A percentile compares a stretch with the other conserved stretches of the same genome.
These are phyloP conservation scores for Ensete glaucum DNA, from an alignment of 176 grass and related monocot genomes.

Conservation along the genomic window DNA sequence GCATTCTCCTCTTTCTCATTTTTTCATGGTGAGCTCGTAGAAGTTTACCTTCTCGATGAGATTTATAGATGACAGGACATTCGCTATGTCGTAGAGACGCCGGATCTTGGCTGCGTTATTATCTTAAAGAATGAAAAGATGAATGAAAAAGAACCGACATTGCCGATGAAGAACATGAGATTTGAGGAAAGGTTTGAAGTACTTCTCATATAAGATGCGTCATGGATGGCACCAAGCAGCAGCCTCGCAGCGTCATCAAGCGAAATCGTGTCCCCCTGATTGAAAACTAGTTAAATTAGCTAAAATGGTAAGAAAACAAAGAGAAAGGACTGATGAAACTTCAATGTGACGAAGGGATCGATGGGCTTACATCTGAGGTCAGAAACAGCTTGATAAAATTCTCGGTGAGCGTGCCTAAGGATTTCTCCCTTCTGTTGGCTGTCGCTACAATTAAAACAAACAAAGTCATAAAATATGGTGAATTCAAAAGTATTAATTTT, in stretches of 20 bases:
- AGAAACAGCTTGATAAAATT: slow-evolving; percentile 96
- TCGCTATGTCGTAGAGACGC: slow-evolving; percentile 85
- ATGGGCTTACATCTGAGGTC: slow-evolving; percentile 49
- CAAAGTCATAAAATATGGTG: slow-evolving; percentile 1
- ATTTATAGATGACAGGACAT: slow-evolving; percentile 71
- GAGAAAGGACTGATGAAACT: neutral
- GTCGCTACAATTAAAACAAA: slow-evolving; percentile 17
- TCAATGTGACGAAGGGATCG: neutral
- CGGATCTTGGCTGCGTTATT: slow-evolving; percentile 64
- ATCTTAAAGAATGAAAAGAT: neutral
- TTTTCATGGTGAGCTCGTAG: neutral
- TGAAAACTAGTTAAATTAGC: neutral
- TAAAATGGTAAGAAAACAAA: neutral
- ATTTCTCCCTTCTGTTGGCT: slow-evolving; percentile 83
- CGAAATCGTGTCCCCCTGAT: slow-evolving; percentile 50
- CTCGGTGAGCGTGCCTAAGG: slow-evolving; percentile 68
- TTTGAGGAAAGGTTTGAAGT: slow-evolving; percentile 1
- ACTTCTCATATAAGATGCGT: slow-evolving; percentile 83
- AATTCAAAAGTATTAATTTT: slow-evolving; percentile 1
- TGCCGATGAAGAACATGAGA: neutral
- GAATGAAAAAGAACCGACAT: neutral
- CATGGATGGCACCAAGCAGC: slow-evolving; percentile 68
- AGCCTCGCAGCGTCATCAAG: slow-evolving; percentile 66
- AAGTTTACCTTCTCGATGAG: slow-evolving; percentile 67
- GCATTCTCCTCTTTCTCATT: neutral